Evolutionary conservation across 495 filamentous ascomycete species (phyloP).

Genomic region (Apiosordaria backusii): DNA sequence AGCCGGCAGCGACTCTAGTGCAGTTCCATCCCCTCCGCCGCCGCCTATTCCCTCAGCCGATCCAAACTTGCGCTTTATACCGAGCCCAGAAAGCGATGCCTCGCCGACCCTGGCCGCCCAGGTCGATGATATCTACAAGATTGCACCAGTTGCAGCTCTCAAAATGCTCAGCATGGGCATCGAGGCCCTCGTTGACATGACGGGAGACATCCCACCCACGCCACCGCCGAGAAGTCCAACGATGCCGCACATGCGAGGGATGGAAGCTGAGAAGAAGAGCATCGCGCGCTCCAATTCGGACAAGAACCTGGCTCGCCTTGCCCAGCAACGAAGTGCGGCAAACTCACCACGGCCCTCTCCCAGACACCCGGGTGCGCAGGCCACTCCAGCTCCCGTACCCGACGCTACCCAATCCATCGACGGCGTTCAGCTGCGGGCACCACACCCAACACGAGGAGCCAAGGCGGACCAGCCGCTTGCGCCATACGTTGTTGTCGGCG

Average conservation of each 20-base stretch:
- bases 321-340: conserved; percentile 28
- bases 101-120: conserved; percentile 32
- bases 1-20: conserved; percentile 21
- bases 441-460: conserved; percentile 24
- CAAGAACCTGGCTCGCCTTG: conserved; percentile 41
- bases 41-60: conserved; percentile 50
- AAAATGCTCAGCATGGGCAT: conserved; percentile 70
- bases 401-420: conserved; percentile 35
- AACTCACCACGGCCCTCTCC: conserved; percentile 23
- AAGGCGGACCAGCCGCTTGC: conserved; percentile 27
- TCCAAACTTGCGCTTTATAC: conserved; percentile 34
- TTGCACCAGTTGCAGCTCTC: conserved; percentile 72
- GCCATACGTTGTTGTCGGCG: conserved; percentile 55
- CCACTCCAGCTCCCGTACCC: conserved; percentile 12
- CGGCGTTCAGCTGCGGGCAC: conserved; percentile 42
- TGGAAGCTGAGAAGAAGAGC: conserved; percentile 57
- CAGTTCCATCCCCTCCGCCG: conserved; percentile 39
- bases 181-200: conserved; percentile 66
- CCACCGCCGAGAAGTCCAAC: conserved; percentile 59
- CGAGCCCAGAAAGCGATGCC: conserved; percentile 20
- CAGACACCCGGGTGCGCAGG: conserved; percentile 2
- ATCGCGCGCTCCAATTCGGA: conserved; percentile 52
- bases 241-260: conserved; percentile 58
- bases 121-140: conserved; percentile 61
- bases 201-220: conserved; percentile 71